Percentiles rank a stretch among this genome's conserved stretches.
Evolutionary conservation across 108 stramenopile species (phyloP).

Genomic region (Nitzschia sp.): DNA sequence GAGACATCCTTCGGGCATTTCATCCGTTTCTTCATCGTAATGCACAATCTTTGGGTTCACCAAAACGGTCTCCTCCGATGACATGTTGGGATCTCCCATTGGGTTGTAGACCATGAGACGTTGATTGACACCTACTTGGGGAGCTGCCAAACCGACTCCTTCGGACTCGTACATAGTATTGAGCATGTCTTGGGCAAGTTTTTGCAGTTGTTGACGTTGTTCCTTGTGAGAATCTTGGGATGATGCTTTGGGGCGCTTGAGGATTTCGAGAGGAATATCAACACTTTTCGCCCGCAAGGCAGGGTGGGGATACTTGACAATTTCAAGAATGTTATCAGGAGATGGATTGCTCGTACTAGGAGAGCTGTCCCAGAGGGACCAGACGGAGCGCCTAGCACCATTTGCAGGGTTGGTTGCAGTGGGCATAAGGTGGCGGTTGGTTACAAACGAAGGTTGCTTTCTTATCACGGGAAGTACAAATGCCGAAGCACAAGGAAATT

Average conservation of each 20-base stretch:
- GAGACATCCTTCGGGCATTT: slow-evolving; percentile 88
- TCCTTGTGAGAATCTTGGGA: slow-evolving; percentile 7
- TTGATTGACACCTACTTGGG: slow-evolving; percentile 89
- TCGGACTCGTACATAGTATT: slow-evolving; percentile 92
- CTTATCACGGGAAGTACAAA: no score
- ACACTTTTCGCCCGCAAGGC: slow-evolving; percentile 73
- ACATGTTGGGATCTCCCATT: slow-evolving; percentile 72
- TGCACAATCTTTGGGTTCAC: slow-evolving; percentile 87
- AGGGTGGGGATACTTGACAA: slow-evolving; percentile 95
- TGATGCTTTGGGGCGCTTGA: slow-evolving; percentile 35
- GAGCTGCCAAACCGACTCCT: slow-evolving; percentile 91
- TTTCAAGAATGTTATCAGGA: slow-evolving; percentile 39
- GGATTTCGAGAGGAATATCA: slow-evolving; percentile 59
- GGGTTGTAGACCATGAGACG: slow-evolving; percentile 93
- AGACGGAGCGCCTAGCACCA: no score
- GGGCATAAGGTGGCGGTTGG: no score
- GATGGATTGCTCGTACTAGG: no score
- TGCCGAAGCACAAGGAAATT: no score
- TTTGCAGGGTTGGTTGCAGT: no score
- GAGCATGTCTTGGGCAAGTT: slow-evolving; percentile 91
- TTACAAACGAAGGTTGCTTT: no score
- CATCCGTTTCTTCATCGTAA: slow-evolving; percentile 56
- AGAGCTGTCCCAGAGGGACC: no score
- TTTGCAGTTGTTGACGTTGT: slow-evolving; percentile 44
- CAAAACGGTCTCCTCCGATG: slow-evolving; percentile 79